A percentile compares a stretch with the other conserved stretches of the same genome.
Evolutionary conservation across 257 asterid species (phyloP).

Genomic region (Vinca minor): DNA sequence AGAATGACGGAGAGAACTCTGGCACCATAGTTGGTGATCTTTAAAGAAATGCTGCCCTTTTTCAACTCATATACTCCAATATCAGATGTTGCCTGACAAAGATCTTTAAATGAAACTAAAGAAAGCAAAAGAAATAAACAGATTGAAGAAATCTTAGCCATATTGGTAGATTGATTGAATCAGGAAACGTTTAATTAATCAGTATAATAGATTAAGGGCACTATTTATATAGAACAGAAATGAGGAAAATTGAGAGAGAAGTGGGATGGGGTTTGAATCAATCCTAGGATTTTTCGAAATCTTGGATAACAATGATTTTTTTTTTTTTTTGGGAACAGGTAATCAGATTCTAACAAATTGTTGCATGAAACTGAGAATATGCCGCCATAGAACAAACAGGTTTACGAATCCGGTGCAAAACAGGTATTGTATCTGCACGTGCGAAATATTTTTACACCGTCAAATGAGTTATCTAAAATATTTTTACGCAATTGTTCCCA

Average conservation of each 20-base stretch:
- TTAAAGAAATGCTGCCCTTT: slow-evolving; percentile 39
- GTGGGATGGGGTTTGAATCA: neutral
- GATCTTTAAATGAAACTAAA: slow-evolving; percentile 2
- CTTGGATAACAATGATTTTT: neutral
- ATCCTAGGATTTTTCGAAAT: too few relatives aligned
- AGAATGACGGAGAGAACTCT: slow-evolving; percentile 48
- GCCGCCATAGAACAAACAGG: too few relatives aligned
- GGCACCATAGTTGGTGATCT: slow-evolving; percentile 70
- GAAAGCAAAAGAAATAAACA: slow-evolving; percentile 21
- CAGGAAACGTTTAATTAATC: neutral
- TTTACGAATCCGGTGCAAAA: too few relatives aligned
- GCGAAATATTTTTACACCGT: too few relatives aligned
- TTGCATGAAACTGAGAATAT: too few relatives aligned
- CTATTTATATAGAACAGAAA: neutral
- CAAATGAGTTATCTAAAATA: too few relatives aligned
- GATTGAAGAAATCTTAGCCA: slow-evolving; percentile 19
- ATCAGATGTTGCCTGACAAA: slow-evolving; percentile 13
- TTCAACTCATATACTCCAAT: slow-evolving; percentile 37
- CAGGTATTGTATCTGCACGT: too few relatives aligned
- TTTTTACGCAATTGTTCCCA: too few relatives aligned
- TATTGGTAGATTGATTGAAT: slow-evolving; percentile 6
- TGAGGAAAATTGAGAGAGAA: neutral
- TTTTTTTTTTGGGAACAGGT: neutral
- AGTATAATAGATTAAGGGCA: neutral
- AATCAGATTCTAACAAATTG: neutral